These are phyloP conservation scores for Colletotrichum aenigma DNA, from an alignment of 2,329 filamentous ascomycete genomes.

Conservation along the genomic window DNA sequence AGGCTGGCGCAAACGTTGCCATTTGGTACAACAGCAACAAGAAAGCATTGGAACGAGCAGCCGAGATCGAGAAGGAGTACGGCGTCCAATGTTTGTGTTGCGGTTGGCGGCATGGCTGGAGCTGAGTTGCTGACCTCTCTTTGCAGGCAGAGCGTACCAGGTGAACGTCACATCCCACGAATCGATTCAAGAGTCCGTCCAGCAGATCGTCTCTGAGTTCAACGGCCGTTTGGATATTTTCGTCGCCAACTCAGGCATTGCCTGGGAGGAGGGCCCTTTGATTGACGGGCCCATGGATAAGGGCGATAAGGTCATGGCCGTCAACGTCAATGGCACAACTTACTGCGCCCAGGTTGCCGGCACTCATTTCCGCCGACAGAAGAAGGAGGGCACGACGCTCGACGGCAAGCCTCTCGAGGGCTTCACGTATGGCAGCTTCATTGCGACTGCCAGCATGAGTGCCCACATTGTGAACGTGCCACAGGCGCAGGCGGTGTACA, in stretches of 20 bases:
- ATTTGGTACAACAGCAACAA: slow-evolving; percentile 76
- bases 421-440: slow-evolving; percentile 71
- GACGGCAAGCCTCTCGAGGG: slow-evolving; percentile 66
- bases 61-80: slow-evolving; percentile 67
- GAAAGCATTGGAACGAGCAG: slow-evolving; percentile 64
- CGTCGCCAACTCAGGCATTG: slow-evolving; percentile 78
- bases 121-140: neutral
- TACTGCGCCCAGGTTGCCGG: slow-evolving; percentile 77
- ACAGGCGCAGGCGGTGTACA: slow-evolving; percentile 76
- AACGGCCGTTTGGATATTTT: slow-evolving; percentile 79
- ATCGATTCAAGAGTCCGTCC: slow-evolving; percentile 54
- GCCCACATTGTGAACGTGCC: slow-evolving; percentile 80
- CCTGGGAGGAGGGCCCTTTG: slow-evolving; percentile 72
- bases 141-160: slow-evolving; percentile 62
- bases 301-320: slow-evolving; percentile 70
- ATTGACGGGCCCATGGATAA: slow-evolving; percentile 68
- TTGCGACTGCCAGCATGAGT: slow-evolving; percentile 80
- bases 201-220: slow-evolving; percentile 66
- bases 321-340: slow-evolving; percentile 78
- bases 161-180: slow-evolving; percentile 63
- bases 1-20: slow-evolving; percentile 74
- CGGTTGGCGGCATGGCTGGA: neutral
- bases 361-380: slow-evolving; percentile 72
- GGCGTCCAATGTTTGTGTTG: slow-evolving; percentile 67
- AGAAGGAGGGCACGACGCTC: slow-evolving; percentile 66